A percentile compares a stretch with the other conserved stretches of the same genome.
Conservation (phyloP, 148 eudicot species). For the Dianthus caryophyllus region DNA sequence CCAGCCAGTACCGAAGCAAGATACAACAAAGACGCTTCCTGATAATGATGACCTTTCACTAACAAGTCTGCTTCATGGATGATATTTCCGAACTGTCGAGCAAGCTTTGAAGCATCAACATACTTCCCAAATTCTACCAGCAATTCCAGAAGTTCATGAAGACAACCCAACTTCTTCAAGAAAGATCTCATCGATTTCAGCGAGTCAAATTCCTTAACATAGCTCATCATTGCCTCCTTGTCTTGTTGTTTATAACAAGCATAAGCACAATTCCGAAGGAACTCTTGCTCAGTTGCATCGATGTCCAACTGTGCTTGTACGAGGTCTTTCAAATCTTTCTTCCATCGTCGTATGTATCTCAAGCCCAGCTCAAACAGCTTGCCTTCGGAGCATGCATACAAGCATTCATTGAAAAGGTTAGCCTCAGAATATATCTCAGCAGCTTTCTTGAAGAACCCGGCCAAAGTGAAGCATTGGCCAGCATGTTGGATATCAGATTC, state of each 20-base stretch:
- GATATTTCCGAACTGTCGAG: constrained; percentile 23
- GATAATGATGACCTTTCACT: constrained; percentile 19
- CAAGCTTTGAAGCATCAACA: constrained; percentile 30
- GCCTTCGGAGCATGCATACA: constrained; percentile 35
- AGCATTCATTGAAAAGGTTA: constrained; percentile 21
- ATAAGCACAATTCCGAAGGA: constrained; percentile 40
- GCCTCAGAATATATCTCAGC: constrained; percentile 34
- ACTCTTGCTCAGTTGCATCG: constrained; percentile 26
- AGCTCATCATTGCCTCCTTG: constrained; percentile 43
- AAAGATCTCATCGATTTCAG: constrained; percentile 37
- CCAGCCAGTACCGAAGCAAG: constrained; percentile 36
- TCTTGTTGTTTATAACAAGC: constrained; percentile 32
- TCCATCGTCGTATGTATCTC: constrained; percentile 26
- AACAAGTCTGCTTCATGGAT: constrained; percentile 29
- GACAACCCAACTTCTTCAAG: constrained; percentile 40
- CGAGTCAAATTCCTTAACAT: constrained; percentile 45
- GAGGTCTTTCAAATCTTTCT: neutral
- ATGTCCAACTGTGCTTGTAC: neutral
- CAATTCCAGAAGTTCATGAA: constrained; percentile 31
- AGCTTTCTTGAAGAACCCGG: constrained; percentile 25
- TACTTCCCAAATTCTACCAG: constrained; percentile 27
- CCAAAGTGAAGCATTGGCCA: constrained; percentile 34
- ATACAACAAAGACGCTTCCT: constrained; percentile 27
- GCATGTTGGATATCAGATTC: constrained; percentile 30
- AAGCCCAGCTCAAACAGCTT: constrained; percentile 36